Percentiles rank a stretch among this genome's conserved stretches.
Conservation (phyloP, 805 yeast genomes). For the Kluyveromyces aestuarii region DNA sequence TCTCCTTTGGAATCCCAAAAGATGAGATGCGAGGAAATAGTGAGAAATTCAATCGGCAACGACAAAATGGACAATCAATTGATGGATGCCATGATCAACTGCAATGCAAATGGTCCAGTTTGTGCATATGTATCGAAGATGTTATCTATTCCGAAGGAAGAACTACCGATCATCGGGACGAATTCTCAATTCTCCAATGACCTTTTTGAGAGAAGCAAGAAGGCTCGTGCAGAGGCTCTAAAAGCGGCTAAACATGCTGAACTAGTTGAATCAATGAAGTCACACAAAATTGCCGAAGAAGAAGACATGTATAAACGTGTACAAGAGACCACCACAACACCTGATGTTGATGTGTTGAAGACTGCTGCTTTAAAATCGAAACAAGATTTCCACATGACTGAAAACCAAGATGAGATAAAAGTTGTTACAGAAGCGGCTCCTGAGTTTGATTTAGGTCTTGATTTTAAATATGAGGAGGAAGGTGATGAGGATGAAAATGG, state of each 20-base stretch:
- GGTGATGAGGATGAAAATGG: constrained; percentile 11
- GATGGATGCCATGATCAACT: constrained; percentile 47
- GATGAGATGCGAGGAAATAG: constrained; percentile 56
- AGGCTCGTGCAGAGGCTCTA: constrained; percentile 57
- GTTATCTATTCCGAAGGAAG: constrained; percentile 73
- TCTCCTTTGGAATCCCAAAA: constrained; percentile 73
- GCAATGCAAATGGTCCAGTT: constrained; percentile 58
- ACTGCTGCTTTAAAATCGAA: neutral
- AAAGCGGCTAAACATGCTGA: constrained; percentile 54
- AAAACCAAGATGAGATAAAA: constrained; percentile 10
- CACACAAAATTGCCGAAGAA: constrained; percentile 7
- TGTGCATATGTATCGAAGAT: constrained; percentile 85
- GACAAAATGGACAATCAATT: constrained; percentile 38
- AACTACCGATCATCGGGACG: constrained; percentile 52
- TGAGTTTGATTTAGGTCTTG: constrained; percentile 19
- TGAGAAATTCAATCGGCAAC: constrained; percentile 48
- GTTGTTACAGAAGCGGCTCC: constrained; percentile 20
- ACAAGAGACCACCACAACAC: constrained; percentile 20
- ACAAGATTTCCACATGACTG: constrained; percentile 1
- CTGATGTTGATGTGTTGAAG: constrained; percentile 9
- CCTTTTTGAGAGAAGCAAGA: constrained; percentile 50
- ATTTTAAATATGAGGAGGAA: constrained; percentile 12
- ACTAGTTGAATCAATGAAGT: constrained; percentile 23
- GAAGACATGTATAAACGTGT: constrained; percentile 19
- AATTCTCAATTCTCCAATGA: constrained; percentile 37